phyloP scores from a whole-genome alignment of 1,284 basidiomycete genomes.

The Tylopilus sp. region DNA sequence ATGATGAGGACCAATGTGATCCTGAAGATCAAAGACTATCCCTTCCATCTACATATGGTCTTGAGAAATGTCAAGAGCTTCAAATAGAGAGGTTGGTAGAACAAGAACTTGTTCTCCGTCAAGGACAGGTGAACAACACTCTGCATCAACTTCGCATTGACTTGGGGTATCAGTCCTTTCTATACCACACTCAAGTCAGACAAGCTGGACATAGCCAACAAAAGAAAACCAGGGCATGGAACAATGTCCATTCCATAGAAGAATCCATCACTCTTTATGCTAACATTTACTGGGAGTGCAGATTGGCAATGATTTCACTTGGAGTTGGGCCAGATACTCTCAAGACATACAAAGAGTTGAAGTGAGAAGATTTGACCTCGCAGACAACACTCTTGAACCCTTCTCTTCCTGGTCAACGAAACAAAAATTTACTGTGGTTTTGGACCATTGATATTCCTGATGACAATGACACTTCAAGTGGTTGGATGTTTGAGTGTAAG shows the following conservation, averaged over 20 bases:
- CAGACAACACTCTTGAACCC: not conserved
- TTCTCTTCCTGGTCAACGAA: not conserved
- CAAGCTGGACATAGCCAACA: too few species aligned
- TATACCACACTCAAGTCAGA: not conserved
- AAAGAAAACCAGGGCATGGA: not conserved
- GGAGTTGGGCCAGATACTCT: not conserved
- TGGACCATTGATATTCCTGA: not conserved
- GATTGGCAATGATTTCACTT: not conserved
- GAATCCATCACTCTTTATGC: not conserved
- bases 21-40: not conserved
- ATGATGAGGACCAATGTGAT: not conserved
- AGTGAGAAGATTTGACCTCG: not conserved
- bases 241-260: not conserved
- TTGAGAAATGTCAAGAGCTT: not conserved
- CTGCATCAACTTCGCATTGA: not conserved
- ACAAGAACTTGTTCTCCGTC: not conserved
- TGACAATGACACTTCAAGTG: not conserved
- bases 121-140: not conserved
- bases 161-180: not conserved
- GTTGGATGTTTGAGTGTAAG: not conserved
- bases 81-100: fast-evolving
- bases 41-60: not conserved
- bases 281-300: not conserved
- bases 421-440: not conserved
- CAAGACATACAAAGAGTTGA: not conserved